phyloP scores from a whole-genome alignment of 331 rosid species.

The Spiraea crenata region DNA sequence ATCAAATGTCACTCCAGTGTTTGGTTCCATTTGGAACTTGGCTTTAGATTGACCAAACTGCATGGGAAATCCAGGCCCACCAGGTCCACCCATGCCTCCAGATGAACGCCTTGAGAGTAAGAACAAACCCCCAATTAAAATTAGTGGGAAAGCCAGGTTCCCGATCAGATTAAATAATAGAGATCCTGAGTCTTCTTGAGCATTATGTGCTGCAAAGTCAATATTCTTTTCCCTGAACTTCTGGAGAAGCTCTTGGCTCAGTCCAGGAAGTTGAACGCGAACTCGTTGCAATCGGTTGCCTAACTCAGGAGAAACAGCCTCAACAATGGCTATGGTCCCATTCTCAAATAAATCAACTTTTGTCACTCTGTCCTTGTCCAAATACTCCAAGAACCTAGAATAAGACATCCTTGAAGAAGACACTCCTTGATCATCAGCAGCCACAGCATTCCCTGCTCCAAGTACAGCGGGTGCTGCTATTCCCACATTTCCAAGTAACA shows the following conservation, averaged over 20 bases:
- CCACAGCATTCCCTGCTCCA: constrained; percentile 64
- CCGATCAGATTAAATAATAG: constrained; percentile 83
- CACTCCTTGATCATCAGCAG: constrained; percentile 92
- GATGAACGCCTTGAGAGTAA: constrained; percentile 89
- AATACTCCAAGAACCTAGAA: constrained; percentile 87
- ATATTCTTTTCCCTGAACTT: constrained; percentile 93
- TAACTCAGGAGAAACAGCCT: constrained; percentile 86
- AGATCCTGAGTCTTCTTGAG: constrained; percentile 92
- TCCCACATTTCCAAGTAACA: constrained; percentile 70
- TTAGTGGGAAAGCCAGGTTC: constrained; percentile 85
- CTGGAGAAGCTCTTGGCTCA: constrained; percentile 94
- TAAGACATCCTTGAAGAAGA: constrained; percentile 96
- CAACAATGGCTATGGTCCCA: constrained; percentile 88
- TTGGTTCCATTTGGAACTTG: constrained; percentile 96
- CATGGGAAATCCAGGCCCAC: constrained; percentile 90
- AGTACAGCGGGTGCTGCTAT: constrained; percentile 57
- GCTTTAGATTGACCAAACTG: constrained; percentile 92
- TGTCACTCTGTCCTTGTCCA: constrained; percentile 86
- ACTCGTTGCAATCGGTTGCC: constrained; percentile 88
- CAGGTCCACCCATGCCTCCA: constrained; percentile 97
- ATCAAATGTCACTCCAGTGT: constrained; percentile 93
- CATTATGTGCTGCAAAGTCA: constrained; percentile 99
- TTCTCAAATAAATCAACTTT: constrained; percentile 89
- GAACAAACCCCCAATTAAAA: constrained; percentile 88
- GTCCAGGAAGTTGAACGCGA: constrained; percentile 95